These are phyloP conservation scores for Phoenix roebelenii DNA, from an alignment of 176 grass and related monocot species.

Conservation along the genomic window DNA sequence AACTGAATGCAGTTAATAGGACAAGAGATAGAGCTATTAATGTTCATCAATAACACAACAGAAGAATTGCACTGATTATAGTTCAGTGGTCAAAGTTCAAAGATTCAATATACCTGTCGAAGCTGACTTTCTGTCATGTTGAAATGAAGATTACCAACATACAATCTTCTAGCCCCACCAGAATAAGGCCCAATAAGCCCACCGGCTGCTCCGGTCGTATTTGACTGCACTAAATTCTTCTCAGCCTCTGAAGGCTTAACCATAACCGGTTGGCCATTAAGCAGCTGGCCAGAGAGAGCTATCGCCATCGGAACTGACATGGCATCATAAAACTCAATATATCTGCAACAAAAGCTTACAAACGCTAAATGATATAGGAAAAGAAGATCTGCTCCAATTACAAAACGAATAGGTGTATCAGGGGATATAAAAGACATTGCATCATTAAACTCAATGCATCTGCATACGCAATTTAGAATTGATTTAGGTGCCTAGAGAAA, in stretches of 20 bases:
- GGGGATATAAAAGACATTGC: too few species aligned
- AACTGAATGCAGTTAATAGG: too few species aligned
- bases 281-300: conserved; percentile 69
- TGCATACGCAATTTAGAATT: too few species aligned
- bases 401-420: too few species aligned
- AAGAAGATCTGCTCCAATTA: too few species aligned
- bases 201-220: conserved; percentile 41
- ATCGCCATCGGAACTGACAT: conserved; percentile 99
- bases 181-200: conserved; percentile 17
- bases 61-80: too few species aligned
- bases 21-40: too few species aligned
- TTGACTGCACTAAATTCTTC: conserved; percentile 97
- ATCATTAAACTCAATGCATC: too few species aligned
- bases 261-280: conserved; percentile 78
- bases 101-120: conserved; percentile 40
- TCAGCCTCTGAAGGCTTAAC: conserved; percentile 96
- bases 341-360: conserved; percentile 39
- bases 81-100: too few species aligned
- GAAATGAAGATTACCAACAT: conserved; percentile 94
- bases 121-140: conserved; percentile 93
- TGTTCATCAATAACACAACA: too few species aligned
- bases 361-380: not conserved
- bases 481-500: too few species aligned
- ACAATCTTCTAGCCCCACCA: conserved; percentile 78
- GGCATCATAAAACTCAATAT: conserved; percentile 96